phyloP scores from a whole-genome alignment of 164 flowering plant genomes.

The Stephania cephalantha region DNA sequence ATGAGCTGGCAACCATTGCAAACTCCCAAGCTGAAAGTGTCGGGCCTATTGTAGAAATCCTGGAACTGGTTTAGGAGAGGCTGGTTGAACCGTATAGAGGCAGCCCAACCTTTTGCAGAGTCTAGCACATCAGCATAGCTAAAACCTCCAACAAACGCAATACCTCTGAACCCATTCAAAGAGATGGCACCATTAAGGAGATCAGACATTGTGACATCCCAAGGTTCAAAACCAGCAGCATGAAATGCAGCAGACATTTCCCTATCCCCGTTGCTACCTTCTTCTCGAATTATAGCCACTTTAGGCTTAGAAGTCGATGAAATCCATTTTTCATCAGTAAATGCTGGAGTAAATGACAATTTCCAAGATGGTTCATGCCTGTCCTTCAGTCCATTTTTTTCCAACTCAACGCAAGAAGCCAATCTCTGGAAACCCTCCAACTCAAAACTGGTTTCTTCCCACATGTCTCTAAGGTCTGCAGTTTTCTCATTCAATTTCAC shows the following conservation, averaged over 20 bases:
- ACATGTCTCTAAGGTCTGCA: slow-evolving; percentile 66
- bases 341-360: slow-evolving; percentile 60
- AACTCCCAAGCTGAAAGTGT: slow-evolving; percentile 79
- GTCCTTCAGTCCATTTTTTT: slow-evolving; percentile 66
- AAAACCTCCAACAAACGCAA: slow-evolving; percentile 72
- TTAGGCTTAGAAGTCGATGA: slow-evolving; percentile 52
- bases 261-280: slow-evolving; percentile 33
- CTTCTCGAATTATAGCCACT: slow-evolving; percentile 57
- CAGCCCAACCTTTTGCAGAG: slow-evolving; percentile 92
- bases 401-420: slow-evolving; percentile 74
- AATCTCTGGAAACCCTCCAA: slow-evolving; percentile 69
- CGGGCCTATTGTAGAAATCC: slow-evolving; percentile 27
- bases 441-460: slow-evolving; percentile 95
- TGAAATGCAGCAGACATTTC: slow-evolving; percentile 88
- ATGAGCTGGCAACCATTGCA: slow-evolving; percentile 96
- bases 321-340: slow-evolving; percentile 59
- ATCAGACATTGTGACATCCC: too few relatives aligned
- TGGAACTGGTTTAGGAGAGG: slow-evolving; percentile 50
- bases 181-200: slow-evolving; percentile 39
- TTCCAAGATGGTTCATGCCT: slow-evolving; percentile 73
- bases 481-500: slow-evolving; percentile 51
- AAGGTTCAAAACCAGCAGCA: slow-evolving; percentile 70
- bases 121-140: slow-evolving; percentile 32
- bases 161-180: slow-evolving; percentile 57
- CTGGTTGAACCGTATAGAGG: slow-evolving; percentile 72